Base-by-base conservation (phyloP, 179 eudicot species). In the Gypsophila paniculata region DNA sequence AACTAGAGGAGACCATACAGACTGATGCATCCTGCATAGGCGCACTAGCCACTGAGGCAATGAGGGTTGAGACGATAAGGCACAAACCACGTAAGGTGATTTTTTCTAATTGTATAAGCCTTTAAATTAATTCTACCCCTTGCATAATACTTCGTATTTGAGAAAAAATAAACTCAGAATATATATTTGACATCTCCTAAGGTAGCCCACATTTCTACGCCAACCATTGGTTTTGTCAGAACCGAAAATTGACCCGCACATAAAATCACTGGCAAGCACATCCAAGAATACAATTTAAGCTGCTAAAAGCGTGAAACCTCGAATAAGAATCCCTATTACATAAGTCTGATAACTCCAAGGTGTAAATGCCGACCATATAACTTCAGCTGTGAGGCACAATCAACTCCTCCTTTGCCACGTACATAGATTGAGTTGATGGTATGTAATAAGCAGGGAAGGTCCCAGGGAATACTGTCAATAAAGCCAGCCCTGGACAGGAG, bases 1-100 rank as follows among this genome's bases (percentile, higher is more conserved):
- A 44, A 52, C 38, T 36, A 13, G 8, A 51, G 57, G 34, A 75
- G 76, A 74, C 38, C 67, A 46, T n/a, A 48, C 7, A 55, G 39
- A 48, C 17, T 49, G 42, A 26, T 55, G 51, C 53, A 39, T 25
- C 48, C 21, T 8, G 14, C 53, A 49, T 44, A 64, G 46, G 46
- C 8, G 46, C 34, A 29, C 34, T 29, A 42, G 46, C 46, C 46
- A 42, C 46, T 42, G 46, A 42, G 46, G 46, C 46, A 42, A 0
- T 2, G 11, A 42, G 46, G 46, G 46, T 2, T 8, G 46, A 42
- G 46, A 42, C 5, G 6, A 42, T 9, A 6, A 42, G 46, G 46
- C 46, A 42, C 46, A 42, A 2, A 8, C 0, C 46, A 42, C 34
- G 4, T 29, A 42, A 42, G 46, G 46, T 9, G 46, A 29, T 29